Conservation (phyloP, 352 stramenopile genomes). For the Pythium sp. region DNA sequence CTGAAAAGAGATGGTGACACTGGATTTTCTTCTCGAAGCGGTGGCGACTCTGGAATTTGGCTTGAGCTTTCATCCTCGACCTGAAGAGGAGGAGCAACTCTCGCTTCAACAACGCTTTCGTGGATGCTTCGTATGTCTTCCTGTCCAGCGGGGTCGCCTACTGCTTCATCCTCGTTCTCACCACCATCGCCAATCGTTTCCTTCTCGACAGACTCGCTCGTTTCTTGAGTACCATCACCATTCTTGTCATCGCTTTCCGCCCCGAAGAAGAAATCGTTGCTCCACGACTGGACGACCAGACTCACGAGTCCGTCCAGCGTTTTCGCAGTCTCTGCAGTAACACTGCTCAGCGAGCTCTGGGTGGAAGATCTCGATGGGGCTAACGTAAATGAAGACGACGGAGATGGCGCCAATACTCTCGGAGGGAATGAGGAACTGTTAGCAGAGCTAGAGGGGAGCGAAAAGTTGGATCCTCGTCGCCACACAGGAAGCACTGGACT, state of each 20-base stretch:
- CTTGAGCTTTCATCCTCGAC: not conserved
- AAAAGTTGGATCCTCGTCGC: not conserved
- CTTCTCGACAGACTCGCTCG: not conserved
- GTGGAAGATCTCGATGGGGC: not conserved
- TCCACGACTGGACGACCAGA: slow-evolving; percentile 20
- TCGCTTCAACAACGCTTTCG: not conserved
- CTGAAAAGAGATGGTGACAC: not conserved
- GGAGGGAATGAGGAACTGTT: not conserved
- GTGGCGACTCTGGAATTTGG: not conserved
- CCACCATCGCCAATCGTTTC: not conserved
- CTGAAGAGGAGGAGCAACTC: not conserved
- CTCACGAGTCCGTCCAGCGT: slow-evolving; percentile 21
- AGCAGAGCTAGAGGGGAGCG: not conserved
- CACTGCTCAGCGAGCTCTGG: slow-evolving; percentile 10
- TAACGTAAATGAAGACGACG: not conserved
- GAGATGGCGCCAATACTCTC: not conserved
- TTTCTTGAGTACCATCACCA: not conserved
- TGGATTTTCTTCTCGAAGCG: not conserved
- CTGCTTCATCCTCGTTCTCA: not conserved
- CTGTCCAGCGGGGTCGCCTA: not conserved
- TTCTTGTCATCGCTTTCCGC: not conserved
- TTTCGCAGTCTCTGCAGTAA: slow-evolving; percentile 14
- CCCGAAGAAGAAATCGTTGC: slow-evolving; percentile 12
- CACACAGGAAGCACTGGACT: slow-evolving; percentile 6
- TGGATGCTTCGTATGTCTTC: not conserved